These are phyloP conservation scores for Colletotrichum viniferum DNA, from an alignment of 2,329 filamentous ascomycete species.

Conservation along the genomic window DNA sequence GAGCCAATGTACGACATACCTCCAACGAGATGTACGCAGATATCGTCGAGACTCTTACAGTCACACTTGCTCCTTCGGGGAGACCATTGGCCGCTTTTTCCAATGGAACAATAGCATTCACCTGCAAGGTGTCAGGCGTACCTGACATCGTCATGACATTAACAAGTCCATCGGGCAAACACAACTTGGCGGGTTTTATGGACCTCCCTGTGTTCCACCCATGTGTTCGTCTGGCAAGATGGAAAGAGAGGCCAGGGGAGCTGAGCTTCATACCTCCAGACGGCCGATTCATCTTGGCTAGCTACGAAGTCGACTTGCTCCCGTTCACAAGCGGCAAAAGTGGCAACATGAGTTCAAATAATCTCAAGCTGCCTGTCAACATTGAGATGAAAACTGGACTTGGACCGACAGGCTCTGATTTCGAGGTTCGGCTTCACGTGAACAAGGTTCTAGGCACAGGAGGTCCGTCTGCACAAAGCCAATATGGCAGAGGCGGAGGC, in stretches of 20 bases:
- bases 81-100: constrained; percentile 85
- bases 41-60: constrained; percentile 85
- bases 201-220: constrained; percentile 95
- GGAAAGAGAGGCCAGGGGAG: constrained; percentile 87
- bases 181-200: constrained; percentile 75
- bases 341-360: constrained; percentile 59
- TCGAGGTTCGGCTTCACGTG: constrained; percentile 81
- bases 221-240: constrained; percentile 87
- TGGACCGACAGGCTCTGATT: constrained; percentile 78
- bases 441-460: constrained; percentile 61
- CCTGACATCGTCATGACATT: constrained; percentile 87
- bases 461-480: constrained; percentile 36
- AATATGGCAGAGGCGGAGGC: constrained; percentile 45
- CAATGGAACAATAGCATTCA: constrained; percentile 93
- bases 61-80: constrained; percentile 90
- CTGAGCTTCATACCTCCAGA: constrained; percentile 97
- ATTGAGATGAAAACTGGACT: constrained; percentile 83
- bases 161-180: constrained; percentile 80
- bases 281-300: constrained; percentile 89
- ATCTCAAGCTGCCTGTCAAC: constrained; percentile 80
- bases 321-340: constrained; percentile 68
- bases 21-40: constrained; percentile 98
- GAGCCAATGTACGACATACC: constrained; percentile 91
- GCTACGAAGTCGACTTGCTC: constrained; percentile 91
- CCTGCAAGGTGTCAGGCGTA: constrained; percentile 90